phyloP scores from a whole-genome alignment of 768 basidiomycete genomes.

The Rhodotorula taiwanensis region DNA sequence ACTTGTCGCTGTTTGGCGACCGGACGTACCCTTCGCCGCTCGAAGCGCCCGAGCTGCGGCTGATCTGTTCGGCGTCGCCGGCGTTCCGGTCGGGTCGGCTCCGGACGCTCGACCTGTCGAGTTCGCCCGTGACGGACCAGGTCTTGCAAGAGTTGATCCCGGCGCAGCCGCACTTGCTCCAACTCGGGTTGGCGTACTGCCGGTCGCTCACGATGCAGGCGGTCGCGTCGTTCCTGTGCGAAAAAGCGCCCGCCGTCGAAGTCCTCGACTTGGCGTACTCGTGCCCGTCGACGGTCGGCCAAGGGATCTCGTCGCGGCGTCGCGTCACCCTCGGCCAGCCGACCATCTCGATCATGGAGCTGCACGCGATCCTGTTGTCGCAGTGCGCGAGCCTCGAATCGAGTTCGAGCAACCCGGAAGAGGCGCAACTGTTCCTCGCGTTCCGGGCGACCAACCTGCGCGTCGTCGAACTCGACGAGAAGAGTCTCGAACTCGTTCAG shows the following conservation, averaged over 20 bases:
- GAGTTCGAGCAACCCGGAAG: conserved; percentile 35
- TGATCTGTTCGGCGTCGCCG: conserved; percentile 66
- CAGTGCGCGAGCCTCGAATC: conserved; percentile 38
- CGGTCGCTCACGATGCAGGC: conserved; percentile 59
- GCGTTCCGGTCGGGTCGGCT: conserved; percentile 69
- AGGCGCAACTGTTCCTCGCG: conserved; percentile 49
- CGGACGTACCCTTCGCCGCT: conserved; percentile 71
- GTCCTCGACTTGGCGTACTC: conserved; percentile 73
- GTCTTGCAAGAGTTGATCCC: conserved; percentile 53
- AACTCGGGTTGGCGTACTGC: conserved; percentile 83
- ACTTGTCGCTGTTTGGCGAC: conserved; percentile 86
- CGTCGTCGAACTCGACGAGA: conserved; percentile 74
- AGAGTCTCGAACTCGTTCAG: conserved; percentile 64
- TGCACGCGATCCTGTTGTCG: conserved; percentile 60
- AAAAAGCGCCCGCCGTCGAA: conserved; percentile 70
- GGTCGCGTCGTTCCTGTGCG: conserved; percentile 62
- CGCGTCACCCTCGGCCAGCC: conserved; percentile 56
- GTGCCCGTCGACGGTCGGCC: conserved; percentile 56
- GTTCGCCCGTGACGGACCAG: conserved; percentile 61
- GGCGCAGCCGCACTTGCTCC: conserved; percentile 66
- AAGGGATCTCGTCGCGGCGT: conserved; percentile 52
- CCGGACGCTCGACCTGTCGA: conserved; percentile 84
- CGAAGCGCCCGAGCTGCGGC: conserved; percentile 57
- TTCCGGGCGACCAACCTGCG: conserved; percentile 58
- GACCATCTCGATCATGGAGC: conserved; percentile 43